phyloP scores from a whole-genome alignment of 2,329 filamentous ascomycete genomes.

The Moelleriella libera region DNA sequence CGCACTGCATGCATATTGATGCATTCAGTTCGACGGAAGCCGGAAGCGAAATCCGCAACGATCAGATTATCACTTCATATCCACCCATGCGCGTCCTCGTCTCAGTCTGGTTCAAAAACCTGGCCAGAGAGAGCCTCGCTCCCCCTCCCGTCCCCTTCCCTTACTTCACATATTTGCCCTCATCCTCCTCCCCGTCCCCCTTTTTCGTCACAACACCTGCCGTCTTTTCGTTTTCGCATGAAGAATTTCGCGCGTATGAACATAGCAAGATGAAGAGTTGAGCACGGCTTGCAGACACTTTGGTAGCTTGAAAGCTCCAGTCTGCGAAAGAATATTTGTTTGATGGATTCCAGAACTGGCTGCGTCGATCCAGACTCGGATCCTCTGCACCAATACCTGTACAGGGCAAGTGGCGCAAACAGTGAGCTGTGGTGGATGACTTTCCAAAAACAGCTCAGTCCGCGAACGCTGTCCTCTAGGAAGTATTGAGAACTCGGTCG shows the following conservation, averaged over 20 bases:
- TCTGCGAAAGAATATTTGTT: conserved; percentile 21
- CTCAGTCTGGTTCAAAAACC: no score
- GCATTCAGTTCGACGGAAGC: no score
- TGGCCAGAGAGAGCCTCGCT: conserved; percentile 1
- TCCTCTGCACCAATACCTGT: no score
- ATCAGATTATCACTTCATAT: neutral
- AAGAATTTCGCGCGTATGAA: conserved; percentile 14
- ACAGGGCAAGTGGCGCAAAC: no score
- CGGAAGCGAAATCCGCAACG: neutral
- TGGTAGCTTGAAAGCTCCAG: conserved; percentile 56
- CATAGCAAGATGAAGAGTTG: conserved; percentile 12
- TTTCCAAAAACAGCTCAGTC: no score
- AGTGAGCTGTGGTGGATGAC: no score
- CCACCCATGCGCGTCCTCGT: no score
- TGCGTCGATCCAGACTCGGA: neutral
- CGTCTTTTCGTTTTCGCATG: conserved; percentile 16
- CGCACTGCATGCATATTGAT: neutral
- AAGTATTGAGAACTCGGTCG: no score
- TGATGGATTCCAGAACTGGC: conserved; percentile 1
- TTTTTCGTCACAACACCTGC: conserved; percentile 17
- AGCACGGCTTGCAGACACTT: conserved; percentile 27
- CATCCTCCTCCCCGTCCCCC: conserved; percentile 8
- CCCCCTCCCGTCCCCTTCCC: conserved; percentile 6
- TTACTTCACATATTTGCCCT: conserved; percentile 5
- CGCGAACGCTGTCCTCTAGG: no score